Percentiles rank a stretch among this genome's conserved stretches.
Conservation (phyloP, 768 basidiomycete species). For the Boletus rubropictus region DNA sequence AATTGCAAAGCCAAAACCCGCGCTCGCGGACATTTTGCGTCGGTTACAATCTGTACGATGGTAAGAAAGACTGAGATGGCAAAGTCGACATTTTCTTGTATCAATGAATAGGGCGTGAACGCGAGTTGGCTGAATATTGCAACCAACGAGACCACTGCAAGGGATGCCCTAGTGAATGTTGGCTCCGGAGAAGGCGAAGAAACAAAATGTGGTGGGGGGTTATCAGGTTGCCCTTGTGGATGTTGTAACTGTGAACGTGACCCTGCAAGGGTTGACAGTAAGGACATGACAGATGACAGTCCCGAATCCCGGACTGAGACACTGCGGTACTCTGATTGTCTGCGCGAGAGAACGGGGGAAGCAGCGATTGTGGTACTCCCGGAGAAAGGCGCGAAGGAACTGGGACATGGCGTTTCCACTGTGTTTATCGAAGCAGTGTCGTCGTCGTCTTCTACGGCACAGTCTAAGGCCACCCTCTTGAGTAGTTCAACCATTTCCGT, state of each 20-base stretch:
- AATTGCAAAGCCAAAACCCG: conserved; percentile 77
- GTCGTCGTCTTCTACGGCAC: conserved; percentile 37
- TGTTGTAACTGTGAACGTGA: conserved; percentile 57
- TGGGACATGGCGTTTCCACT: conserved; percentile 36
- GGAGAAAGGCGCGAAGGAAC: conserved; percentile 23
- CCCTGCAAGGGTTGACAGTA: conserved; percentile 57
- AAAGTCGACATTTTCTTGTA: conserved; percentile 42
- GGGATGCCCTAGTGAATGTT: conserved; percentile 44
- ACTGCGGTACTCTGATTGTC: conserved; percentile 49
- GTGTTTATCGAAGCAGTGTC: conserved; percentile 38
- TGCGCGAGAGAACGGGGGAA: conserved; percentile 53
- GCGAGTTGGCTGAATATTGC: conserved; percentile 63
- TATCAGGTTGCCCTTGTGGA: conserved; percentile 36
- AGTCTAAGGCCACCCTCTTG: conserved; percentile 34
- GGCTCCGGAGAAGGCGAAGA: conserved; percentile 24
- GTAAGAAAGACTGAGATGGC: conserved; percentile 49
- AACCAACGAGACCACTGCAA: conserved; percentile 59
- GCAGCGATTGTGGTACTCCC: conserved; percentile 32
- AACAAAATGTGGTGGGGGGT: conserved; percentile 26
- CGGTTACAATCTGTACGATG: conserved; percentile 43
- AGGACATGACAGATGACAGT: conserved; percentile 57
- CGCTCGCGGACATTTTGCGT: conserved; percentile 50
- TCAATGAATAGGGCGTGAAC: conserved; percentile 59
- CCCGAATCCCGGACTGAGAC: conserved; percentile 41
- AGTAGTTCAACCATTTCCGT: conserved; percentile 38